phyloP scores from a whole-genome alignment of 345 rosid genomes.

The Syzygium jambos region DNA sequence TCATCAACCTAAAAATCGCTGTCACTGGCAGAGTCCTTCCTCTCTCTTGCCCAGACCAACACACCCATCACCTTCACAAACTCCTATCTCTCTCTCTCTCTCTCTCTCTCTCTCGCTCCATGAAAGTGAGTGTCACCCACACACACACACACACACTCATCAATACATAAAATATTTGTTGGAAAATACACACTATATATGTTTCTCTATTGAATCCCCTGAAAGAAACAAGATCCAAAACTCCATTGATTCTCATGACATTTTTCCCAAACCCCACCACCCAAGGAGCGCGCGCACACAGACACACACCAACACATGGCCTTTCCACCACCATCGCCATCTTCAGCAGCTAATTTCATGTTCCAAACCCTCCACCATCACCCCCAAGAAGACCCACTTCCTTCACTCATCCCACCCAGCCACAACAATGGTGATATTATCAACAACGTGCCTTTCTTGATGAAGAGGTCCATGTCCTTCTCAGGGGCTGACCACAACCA shows the following conservation, averaged over 20 bases:
- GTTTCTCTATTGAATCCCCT: neutral
- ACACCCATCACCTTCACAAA: neutral
- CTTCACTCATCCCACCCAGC: neutral
- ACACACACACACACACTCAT: neutral
- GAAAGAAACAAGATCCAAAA: neutral
- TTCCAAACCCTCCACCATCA: neutral
- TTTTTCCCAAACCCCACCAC: neutral
- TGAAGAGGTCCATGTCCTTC: conserved; percentile 9
- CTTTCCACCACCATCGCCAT: conserved; percentile 1
- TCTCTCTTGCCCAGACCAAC: neutral
- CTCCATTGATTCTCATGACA: neutral
- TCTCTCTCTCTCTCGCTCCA: neutral
- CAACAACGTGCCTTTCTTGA: neutral
- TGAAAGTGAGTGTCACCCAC: neutral
- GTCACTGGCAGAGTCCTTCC: neutral
- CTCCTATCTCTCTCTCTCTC: neutral
- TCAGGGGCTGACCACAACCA: conserved; percentile 1
- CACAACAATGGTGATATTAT: neutral
- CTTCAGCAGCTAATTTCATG: conserved; percentile 1
- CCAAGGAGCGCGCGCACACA: neutral
- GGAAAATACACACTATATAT: neutral
- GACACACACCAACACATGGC: neutral
- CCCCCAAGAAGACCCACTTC: neutral
- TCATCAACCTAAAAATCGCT: neutral
- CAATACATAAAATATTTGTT: neutral